These are phyloP conservation scores for Vigna mungo DNA, from an alignment of 306 rosid genomes.

Conservation along the genomic window DNA sequence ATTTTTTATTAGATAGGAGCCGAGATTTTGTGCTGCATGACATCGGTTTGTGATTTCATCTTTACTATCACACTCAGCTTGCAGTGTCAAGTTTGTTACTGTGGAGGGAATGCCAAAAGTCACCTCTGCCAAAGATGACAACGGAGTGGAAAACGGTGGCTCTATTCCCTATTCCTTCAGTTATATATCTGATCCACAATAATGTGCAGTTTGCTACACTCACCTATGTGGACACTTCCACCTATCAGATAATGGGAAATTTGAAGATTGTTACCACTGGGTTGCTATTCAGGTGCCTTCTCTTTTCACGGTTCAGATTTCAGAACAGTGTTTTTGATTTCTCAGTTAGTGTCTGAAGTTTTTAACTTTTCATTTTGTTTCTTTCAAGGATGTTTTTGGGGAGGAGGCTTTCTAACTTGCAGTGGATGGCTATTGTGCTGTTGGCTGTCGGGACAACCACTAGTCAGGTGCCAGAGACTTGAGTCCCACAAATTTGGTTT, in stretches of 20 bases:
- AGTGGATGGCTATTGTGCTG: conserved; percentile 85
- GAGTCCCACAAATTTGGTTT: neutral
- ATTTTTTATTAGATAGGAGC: neutral
- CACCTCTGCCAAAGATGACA: conserved; percentile 78
- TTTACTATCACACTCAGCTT: conserved; percentile 58
- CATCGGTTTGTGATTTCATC: conserved; percentile 12
- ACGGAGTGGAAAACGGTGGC: conserved; percentile 81
- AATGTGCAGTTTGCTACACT: conserved; percentile 94
- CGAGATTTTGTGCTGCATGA: conserved; percentile 19
- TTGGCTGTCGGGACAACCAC: conserved; percentile 98
- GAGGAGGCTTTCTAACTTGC: conserved; percentile 85
- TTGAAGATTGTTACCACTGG: conserved; percentile 94
- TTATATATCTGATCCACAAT: conserved; percentile 82
- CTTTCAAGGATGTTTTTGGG: conserved; percentile 75
- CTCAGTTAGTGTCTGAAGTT: conserved; percentile 31
- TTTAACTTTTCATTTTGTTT: neutral
- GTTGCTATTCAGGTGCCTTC: conserved; percentile 80
- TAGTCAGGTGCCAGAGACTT: conserved; percentile 69
- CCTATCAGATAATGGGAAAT: conserved; percentile 98
- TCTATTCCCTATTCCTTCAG: conserved; percentile 81
- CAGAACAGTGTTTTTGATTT: conserved; percentile 24
- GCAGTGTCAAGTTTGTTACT: conserved; percentile 77
- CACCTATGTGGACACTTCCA: conserved; percentile 89
- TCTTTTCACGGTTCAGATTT: conserved; percentile 15
- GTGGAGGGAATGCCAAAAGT: conserved; percentile 74